Percentiles rank a stretch among this genome's conserved stretches.
These are phyloP conservation scores for Aspergillus ochraceoroseus DNA, from an alignment of 2,329 filamentous ascomycete genomes.

Conservation along the genomic window DNA sequence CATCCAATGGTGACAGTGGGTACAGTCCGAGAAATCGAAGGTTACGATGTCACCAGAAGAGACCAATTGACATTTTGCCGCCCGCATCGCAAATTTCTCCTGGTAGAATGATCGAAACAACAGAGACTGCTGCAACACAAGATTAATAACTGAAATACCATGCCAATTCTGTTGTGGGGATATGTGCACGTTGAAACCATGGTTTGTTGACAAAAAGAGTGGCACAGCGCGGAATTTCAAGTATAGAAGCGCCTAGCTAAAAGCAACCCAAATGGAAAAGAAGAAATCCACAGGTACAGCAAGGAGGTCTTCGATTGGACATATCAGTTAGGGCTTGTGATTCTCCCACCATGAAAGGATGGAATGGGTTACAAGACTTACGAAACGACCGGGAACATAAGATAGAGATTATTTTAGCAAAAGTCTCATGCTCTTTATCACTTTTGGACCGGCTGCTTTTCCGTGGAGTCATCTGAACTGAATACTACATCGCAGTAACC, in stretches of 20 bases:
- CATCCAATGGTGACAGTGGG: conserved; percentile 66
- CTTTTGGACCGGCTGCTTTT: conserved; percentile 48
- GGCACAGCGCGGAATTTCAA: conserved; percentile 79
- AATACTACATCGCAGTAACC: conserved; percentile 55
- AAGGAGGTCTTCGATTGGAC: conserved; percentile 45
- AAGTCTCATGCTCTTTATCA: conserved; percentile 67
- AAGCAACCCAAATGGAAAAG: conserved; percentile 85
- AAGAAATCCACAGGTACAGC: conserved; percentile 60
- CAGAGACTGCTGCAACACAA: conserved; percentile 54
- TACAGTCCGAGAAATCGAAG: conserved; percentile 64
- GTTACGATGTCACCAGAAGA: conserved; percentile 69
- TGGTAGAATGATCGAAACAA: conserved; percentile 66
- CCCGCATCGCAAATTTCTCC: conserved; percentile 59
- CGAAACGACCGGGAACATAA: conserved; percentile 73
- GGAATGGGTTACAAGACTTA: conserved; percentile 30
- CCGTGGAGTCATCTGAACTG: conserved; percentile 26
- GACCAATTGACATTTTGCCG: conserved; percentile 65
- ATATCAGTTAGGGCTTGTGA: conserved; percentile 4
- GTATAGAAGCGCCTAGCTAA: conserved; percentile 85
- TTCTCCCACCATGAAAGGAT: not conserved
- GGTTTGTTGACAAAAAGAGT: conserved; percentile 64
- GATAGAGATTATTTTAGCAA: conserved; percentile 65
- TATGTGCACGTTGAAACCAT: conserved; percentile 63
- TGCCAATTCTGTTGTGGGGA: conserved; percentile 65
- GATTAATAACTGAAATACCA: conserved; percentile 54